A percentile compares a stretch with the other conserved stretches of the same genome.
Evolutionary conservation across 352 stramenopile species (phyloP).

Genomic region (Globisporangium paroecandrum): DNA sequence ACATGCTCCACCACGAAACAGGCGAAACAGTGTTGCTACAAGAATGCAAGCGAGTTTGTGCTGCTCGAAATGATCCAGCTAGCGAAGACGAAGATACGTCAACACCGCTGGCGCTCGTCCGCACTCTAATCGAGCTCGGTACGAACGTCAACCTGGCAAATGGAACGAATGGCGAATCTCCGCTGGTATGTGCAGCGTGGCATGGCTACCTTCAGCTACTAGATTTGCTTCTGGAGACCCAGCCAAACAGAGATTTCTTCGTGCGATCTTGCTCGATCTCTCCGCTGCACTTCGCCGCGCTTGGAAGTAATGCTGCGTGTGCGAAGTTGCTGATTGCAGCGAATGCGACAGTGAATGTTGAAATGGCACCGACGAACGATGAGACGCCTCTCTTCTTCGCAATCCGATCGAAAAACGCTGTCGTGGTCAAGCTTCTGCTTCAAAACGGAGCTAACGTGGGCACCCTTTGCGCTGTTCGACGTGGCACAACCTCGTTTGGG

Average conservation of each 20-base stretch:
- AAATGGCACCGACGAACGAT: constrained; percentile 28
- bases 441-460: constrained; percentile 32
- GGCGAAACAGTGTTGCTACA: constrained; percentile 46
- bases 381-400: constrained; percentile 60
- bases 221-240: constrained; percentile 50
- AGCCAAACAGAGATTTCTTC: constrained; percentile 35
- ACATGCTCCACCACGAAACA: constrained; percentile 34
- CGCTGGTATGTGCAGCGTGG: constrained; percentile 49
- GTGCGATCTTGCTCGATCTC: constrained; percentile 41
- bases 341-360: constrained; percentile 37
- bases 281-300: constrained; percentile 52
- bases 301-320: constrained; percentile 37
- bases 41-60: constrained; percentile 57
- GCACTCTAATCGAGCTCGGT: constrained; percentile 45
- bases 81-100: constrained; percentile 1
- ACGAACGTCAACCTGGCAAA: constrained; percentile 55
- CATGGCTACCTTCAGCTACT: constrained; percentile 41
- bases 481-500: constrained; percentile 35
- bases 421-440: constrained; percentile 50
- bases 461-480: constrained; percentile 42
- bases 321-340: constrained; percentile 37
- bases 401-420: constrained; percentile 43
- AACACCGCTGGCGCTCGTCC: constrained; percentile 35
- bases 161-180: constrained; percentile 44
- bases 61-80: background rate